Percentiles rank a stretch among this genome's conserved stretches.
Conservation (phyloP, 2,329 filamentous ascomycete genomes). For the Xylariales sp. region DNA sequence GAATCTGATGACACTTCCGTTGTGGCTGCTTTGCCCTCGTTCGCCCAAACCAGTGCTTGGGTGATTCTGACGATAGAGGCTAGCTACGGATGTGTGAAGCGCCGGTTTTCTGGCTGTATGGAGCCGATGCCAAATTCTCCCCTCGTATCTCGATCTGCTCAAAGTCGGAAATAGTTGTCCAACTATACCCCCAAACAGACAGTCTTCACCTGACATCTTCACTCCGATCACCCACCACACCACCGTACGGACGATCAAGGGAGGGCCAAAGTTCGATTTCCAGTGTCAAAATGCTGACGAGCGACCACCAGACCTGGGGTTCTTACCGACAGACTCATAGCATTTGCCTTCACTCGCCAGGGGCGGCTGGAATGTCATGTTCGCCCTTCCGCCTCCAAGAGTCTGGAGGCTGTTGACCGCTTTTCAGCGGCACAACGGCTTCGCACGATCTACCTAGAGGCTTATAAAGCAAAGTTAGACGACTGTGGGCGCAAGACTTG, state of each 20-base stretch:
- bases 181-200: slow-evolving; percentile 12
- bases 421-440: slow-evolving; percentile 47
- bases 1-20: slow-evolving; percentile 39
- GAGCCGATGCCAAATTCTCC: slow-evolving; percentile 41
- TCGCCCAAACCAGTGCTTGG: slow-evolving; percentile 24
- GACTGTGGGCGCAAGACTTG: slow-evolving; percentile 69
- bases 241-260: slow-evolving; percentile 23
- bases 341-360: slow-evolving; percentile 51
- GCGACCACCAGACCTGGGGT: slow-evolving; percentile 63
- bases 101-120: slow-evolving; percentile 41
- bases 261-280: slow-evolving; percentile 52
- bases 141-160: slow-evolving; percentile 25
- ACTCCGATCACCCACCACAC: slow-evolving; percentile 12
- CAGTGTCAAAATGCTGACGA: slow-evolving; percentile 69
- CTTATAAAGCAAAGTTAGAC: slow-evolving; percentile 66
- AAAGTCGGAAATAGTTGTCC: slow-evolving; percentile 14
- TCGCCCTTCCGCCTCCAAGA: slow-evolving; percentile 41
- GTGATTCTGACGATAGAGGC: slow-evolving; percentile 39
- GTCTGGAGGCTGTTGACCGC: slow-evolving; percentile 31
- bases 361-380: slow-evolving; percentile 55
- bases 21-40: slow-evolving; percentile 37
- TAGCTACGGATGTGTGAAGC: slow-evolving; percentile 28
- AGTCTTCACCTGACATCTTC: slow-evolving; percentile 21
- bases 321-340: slow-evolving; percentile 79
- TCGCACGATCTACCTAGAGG: slow-evolving; percentile 25